A percentile compares a stretch with the other conserved stretches of the same genome.
Conservation (phyloP, 1,284 basidiomycete genomes). For the Dichomitus squalens region DNA sequence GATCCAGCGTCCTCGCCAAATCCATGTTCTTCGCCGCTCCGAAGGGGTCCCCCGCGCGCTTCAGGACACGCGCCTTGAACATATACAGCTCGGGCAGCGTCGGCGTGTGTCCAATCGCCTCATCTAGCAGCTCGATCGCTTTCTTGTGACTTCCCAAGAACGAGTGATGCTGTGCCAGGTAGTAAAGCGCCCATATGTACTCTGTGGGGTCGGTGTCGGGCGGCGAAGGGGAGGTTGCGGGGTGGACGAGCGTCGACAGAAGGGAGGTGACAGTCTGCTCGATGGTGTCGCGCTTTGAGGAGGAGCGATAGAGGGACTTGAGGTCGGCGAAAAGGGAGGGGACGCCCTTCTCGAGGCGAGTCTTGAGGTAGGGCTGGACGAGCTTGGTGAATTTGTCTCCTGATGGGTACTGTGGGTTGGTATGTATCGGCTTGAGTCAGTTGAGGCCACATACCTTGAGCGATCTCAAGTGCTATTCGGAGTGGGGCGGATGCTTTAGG, state of each 20-base stretch:
- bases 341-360: conserved; percentile 82
- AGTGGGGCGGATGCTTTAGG: conserved; percentile 75
- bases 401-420: conserved; percentile 22
- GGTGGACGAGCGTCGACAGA: conserved; percentile 37
- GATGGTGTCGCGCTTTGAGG: conserved; percentile 67
- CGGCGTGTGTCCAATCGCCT: conserved; percentile 84
- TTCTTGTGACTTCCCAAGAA: conserved; percentile 55
- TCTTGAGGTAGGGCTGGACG: conserved; percentile 70
- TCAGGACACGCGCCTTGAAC: conserved; percentile 83
- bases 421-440: too few relatives aligned
- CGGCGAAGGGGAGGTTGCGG: conserved; percentile 33
- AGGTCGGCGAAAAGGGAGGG: conserved; percentile 95
- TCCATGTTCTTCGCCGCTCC: conserved; percentile 82
- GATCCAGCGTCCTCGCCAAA: conserved; percentile 85
- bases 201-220: conserved; percentile 71
- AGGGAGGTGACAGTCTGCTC: conserved; percentile 73
- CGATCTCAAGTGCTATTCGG: conserved; percentile 71
- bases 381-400: conserved; percentile 70
- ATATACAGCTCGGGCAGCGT: conserved; percentile 92
- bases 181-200: conserved; percentile 96
- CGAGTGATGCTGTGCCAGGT: conserved; percentile 91
- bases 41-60: conserved; percentile 81
- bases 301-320: conserved; percentile 79
- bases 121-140: conserved; percentile 70
- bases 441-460: conserved; percentile 44